Base-by-base conservation (phyloP, 2,329 filamentous ascomycete species). In the Aspergillus oerlinghausenensis region DNA sequence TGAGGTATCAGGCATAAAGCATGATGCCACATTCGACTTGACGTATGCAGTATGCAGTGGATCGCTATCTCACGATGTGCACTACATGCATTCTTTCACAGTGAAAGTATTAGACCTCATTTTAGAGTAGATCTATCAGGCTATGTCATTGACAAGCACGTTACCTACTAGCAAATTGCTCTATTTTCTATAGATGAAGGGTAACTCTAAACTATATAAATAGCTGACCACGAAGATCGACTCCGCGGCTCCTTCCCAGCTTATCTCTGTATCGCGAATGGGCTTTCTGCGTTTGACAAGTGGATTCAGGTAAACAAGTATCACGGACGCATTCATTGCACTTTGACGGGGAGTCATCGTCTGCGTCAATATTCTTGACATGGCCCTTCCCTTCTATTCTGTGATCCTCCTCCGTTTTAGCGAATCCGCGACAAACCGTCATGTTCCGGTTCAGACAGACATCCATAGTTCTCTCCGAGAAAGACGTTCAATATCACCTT, bases 391-490 rank as follows among this genome's bases (percentile, higher is more conserved):
- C 43, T 14, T 14, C 9, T 14, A 26, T 26, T 23, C 43, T 6
- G 10, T 47, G 21, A 38, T 35, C 11, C 17, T 26, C 51, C 19
- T 21, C 35, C 14, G 23, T 21, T 19, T 51, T 49, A 42, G 40
- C 35, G 35, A 14, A n/a, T 21, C 35, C 23, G 40, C 23, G n/a
- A 52, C 21, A 47, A 49, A 26, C n/a, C n/a, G 58, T 19, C 52
- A 74, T 76, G 73, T 67, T 75, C 35, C 67, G 72, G 55, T 64
- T 67, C 35, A 67, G 65, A 17, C 67, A 71, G 38, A 73, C 71
- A 7, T 60, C 66, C 32, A 70, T 76, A 49, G 53, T 55, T 25
- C 60, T 75, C 28, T 65, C 65, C 1, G 66, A 72, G 19, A 60
- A 68, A 21, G 73, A 76, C 56, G 32, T 75, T 23, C 62, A 68